Percentiles rank a stretch among this genome's conserved stretches.
These are phyloP conservation scores for Solanum aculeatissimum DNA, from an alignment of 305 asterid species.

Conservation along the genomic window DNA sequence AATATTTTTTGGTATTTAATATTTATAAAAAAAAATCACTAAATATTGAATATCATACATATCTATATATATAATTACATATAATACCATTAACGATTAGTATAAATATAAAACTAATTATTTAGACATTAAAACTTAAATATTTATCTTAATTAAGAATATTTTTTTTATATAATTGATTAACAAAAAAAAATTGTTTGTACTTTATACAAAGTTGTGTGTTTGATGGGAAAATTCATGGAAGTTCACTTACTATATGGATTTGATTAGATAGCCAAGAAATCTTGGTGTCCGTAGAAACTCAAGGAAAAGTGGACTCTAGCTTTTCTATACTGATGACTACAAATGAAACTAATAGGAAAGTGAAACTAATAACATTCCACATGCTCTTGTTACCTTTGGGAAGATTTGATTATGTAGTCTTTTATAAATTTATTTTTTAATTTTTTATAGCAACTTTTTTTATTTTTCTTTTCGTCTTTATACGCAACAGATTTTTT, in stretches of 20 bases:
- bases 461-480: too few species aligned
- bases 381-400: slow-evolving; percentile 9
- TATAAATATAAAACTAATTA: background rate
- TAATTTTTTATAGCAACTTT: too few species aligned
- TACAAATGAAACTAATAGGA: slow-evolving; percentile 5
- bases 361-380: slow-evolving; percentile 2
- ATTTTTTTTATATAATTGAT: background rate
- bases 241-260: background rate
- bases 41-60: background rate
- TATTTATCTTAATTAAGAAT: background rate
- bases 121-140: background rate
- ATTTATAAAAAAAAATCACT: too few species aligned
- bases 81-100: background rate
- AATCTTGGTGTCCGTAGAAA: background rate
- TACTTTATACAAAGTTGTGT: background rate
- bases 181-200: background rate
- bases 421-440: background rate
- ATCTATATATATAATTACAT: background rate
- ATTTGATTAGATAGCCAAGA: slow-evolving; percentile 8
- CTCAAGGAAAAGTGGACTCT: background rate
- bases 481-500: too few species aligned
- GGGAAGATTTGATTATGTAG: background rate
- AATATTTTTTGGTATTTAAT: too few species aligned
- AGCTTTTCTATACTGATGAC: background rate
- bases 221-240: background rate